A percentile compares a stretch with the other conserved stretches of the same genome.
These are phyloP conservation scores for Pythium aphanidermatum DNA, from an alignment of 352 stramenopile genomes.

Conservation along the genomic window DNA sequence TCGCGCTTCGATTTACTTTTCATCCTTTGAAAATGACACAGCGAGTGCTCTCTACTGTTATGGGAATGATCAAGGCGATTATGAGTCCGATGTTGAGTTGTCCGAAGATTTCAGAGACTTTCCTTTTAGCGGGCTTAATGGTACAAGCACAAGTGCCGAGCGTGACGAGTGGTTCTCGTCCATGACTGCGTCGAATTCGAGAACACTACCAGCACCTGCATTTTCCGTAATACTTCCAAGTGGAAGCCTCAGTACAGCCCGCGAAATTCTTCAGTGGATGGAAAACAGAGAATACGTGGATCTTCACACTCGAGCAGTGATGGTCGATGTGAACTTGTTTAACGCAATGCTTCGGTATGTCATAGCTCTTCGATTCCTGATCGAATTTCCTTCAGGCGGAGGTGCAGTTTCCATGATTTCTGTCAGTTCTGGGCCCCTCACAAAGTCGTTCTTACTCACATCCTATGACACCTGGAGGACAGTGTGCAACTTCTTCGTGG, in stretches of 20 bases:
- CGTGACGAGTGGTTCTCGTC: conserved; percentile 33
- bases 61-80: conserved; percentile 16
- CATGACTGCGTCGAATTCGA: conserved; percentile 20
- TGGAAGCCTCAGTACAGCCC: conserved; percentile 8
- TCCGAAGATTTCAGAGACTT: conserved; percentile 22
- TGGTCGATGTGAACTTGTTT: conserved; percentile 44
- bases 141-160: conserved; percentile 24
- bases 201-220: conserved; percentile 29
- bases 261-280: conserved; percentile 20
- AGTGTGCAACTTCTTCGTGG: conserved; percentile 23
- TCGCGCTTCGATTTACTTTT: conserved; percentile 26
- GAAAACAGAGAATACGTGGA: conserved; percentile 32
- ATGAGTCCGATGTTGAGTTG: conserved; percentile 15
- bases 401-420: conserved; percentile 25
- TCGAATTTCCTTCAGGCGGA: conserved; percentile 39
- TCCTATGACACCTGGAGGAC: conserved; percentile 21
- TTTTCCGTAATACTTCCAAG: conserved; percentile 38
- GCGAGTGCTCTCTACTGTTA: conserved; percentile 19
- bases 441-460: conserved; percentile 32
- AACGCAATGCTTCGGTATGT: conserved; percentile 43
- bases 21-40: neutral
- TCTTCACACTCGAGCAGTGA: conserved; percentile 27
- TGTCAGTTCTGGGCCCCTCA: conserved; percentile 28
- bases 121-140: conserved; percentile 28
- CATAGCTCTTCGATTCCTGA: conserved; percentile 31